Evolutionary conservation across 2,329 filamentous ascomycete genomes (phyloP), one percentile per base, ranked within the genome.

Genomic region (Hortaea sp.): DNA sequence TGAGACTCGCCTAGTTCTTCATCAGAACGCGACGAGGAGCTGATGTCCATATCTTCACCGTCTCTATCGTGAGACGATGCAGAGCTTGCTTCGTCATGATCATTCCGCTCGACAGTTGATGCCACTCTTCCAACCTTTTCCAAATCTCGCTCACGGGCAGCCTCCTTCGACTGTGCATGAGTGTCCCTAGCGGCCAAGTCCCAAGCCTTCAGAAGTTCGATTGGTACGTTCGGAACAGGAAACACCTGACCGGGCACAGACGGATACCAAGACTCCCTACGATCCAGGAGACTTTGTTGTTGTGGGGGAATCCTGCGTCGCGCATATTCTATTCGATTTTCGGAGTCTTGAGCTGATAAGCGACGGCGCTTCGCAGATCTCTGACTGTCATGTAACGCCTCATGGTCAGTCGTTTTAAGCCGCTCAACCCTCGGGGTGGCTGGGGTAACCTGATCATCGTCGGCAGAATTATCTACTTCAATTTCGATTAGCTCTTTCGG

Each of bases 281-380:
- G 58, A 5, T 71, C 66, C 1, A 83, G 61, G 5, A 82, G 62
- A 6, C 63, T 53, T 39, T 61, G 56, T 53, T 83, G 79, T 11
- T 74, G 66, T 28, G 59, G 63, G 1, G 73, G 67, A 5, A 69
- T 62, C 29, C 47, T 60, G 27, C 51, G 48, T 3, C 58, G 54
- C 10, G 53, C 53, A 43, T 63, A 59, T 20, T 20, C 20, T 20
- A 20, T 20, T 20, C 20, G 20, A 4, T 2, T 20, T 2, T 20
- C 20, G 20, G 20, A 20, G 20, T 20, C 20, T 20, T 9, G 32
- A 35, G 32, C 32, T 35, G 9, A 35, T 9, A 35, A 35, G 32
- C 32, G 32, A n/a, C 32, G 32, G 32, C n/a, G 20, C 20, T 20
- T 20, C 20, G 4, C 20, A 20, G 20, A 20, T 20, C 20, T 20